Conservation (phyloP, 2,329 filamentous ascomycete species). For the Cadophora sp. region DNA sequence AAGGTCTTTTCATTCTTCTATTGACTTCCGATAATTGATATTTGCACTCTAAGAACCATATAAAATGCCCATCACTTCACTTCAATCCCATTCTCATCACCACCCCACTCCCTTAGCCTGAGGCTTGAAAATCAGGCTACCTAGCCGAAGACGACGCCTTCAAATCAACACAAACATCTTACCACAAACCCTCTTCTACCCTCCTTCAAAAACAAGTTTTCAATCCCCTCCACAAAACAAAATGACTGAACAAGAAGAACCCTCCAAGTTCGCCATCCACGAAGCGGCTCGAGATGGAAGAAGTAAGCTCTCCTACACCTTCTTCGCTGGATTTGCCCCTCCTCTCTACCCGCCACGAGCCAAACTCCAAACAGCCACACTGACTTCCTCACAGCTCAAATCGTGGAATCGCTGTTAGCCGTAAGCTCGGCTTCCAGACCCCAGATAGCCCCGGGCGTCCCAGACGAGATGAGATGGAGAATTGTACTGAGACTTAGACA, state of each 20-base stretch:
- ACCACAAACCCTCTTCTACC: not conserved
- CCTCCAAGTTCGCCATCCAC: slow-evolving; percentile 81
- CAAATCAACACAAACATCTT: slow-evolving; percentile 7
- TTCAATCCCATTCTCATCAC: not conserved
- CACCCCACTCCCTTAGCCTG: slow-evolving; percentile 11
- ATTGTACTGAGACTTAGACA: not conserved
- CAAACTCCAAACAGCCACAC: slow-evolving; percentile 28
- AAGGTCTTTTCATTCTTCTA: too few species aligned
- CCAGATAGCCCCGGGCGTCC: not conserved
- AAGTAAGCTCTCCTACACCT: slow-evolving; percentile 59
- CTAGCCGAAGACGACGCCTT: slow-evolving; percentile 22
- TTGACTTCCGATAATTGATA: too few species aligned
- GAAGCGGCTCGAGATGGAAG: slow-evolving; percentile 85
- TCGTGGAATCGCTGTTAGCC: slow-evolving; percentile 77
- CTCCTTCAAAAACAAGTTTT: not conserved
- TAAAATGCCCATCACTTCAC: not conserved
- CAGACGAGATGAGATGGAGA: slow-evolving; percentile 19
- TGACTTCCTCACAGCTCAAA: slow-evolving; percentile 58
- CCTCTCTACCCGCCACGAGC: slow-evolving; percentile 21
- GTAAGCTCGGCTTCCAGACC: slow-evolving; percentile 50
- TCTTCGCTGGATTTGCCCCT: slow-evolving; percentile 5
- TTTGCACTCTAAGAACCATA: too few species aligned
- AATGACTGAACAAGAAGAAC: slow-evolving; percentile 42
- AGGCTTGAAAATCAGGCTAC: slow-evolving; percentile 23
- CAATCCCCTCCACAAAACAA: not conserved